phyloP scores from a whole-genome alignment of 192 early-diverging fungal species.

The Rhizophagus prolifer region DNA sequence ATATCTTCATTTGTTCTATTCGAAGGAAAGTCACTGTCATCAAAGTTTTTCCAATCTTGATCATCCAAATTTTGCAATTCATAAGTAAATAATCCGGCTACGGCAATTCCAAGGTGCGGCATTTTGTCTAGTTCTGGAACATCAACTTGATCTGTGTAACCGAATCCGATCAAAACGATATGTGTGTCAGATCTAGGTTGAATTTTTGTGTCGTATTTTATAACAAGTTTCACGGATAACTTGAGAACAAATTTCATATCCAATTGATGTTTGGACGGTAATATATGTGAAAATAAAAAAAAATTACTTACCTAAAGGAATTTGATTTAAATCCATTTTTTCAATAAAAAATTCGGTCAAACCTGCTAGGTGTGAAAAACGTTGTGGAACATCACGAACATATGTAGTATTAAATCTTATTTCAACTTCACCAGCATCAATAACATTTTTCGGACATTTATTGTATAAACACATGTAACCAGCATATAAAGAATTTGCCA shows the following conservation, averaged over 20 bases:
- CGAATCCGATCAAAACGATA: slow-evolving; percentile 28
- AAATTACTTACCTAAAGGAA: neutral
- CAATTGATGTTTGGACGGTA: neutral
- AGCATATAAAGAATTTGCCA: slow-evolving; percentile 33
- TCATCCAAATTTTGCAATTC: slow-evolving; percentile 54
- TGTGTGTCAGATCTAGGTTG: slow-evolving; percentile 24
- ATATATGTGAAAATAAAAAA: neutral
- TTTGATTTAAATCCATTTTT: slow-evolving; percentile 1
- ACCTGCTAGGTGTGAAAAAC: slow-evolving; percentile 40
- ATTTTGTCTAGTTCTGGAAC: slow-evolving; percentile 32
- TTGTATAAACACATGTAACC: slow-evolving; percentile 20
- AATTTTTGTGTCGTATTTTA: neutral
- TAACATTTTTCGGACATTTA: slow-evolving; percentile 33
- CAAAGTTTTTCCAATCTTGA: slow-evolving; percentile 50
- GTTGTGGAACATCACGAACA: slow-evolving; percentile 36
- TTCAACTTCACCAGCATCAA: slow-evolving; percentile 38
- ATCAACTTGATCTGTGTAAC: slow-evolving; percentile 31
- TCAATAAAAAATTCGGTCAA: slow-evolving; percentile 35
- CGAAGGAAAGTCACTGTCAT: slow-evolving; percentile 10
- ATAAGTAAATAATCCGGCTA: slow-evolving; percentile 50
- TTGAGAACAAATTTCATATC: neutral
- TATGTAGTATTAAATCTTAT: slow-evolving; percentile 38
- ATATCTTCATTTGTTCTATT: neutral
- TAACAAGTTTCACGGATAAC: neutral
- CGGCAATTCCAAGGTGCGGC: slow-evolving; percentile 15